phyloP scores from a whole-genome alignment of 2,329 filamentous ascomycete species.

The Paraconiothyrium sp. region DNA sequence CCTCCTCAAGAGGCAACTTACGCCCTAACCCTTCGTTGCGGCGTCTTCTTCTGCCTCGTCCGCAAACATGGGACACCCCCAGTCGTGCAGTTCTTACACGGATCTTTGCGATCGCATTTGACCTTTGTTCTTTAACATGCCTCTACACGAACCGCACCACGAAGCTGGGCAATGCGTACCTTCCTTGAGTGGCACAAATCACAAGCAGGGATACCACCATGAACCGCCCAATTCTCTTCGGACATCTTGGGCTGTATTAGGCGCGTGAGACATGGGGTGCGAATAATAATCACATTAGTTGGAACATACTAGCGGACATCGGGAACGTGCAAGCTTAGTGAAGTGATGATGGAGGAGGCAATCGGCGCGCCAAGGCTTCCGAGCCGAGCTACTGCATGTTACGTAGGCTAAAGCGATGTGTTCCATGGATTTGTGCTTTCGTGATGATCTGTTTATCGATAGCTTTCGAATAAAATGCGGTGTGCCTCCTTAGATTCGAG shows the following conservation, averaged over 20 bases:
- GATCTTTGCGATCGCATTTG: slow-evolving; percentile 47
- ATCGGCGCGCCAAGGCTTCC: slow-evolving; percentile 10
- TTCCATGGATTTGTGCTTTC: background rate
- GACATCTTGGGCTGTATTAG: slow-evolving; percentile 29
- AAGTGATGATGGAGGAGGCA: background rate
- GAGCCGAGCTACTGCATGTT: slow-evolving; percentile 1
- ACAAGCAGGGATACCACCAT: slow-evolving; percentile 43
- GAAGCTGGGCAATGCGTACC: slow-evolving; percentile 18
- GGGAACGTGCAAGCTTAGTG: background rate
- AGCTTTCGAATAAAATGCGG: background rate
- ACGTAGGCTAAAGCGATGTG: background rate
- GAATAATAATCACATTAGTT: background rate
- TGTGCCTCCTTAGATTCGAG: too few relatives aligned
- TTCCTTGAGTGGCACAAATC: slow-evolving; percentile 43
- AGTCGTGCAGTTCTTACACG: slow-evolving; percentile 41
- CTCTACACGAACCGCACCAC: background rate
- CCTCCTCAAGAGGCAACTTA: slow-evolving; percentile 18
- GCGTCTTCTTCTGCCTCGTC: slow-evolving; percentile 39
- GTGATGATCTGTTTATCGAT: background rate
- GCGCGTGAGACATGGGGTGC: background rate
- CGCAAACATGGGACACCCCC: slow-evolving; percentile 42
- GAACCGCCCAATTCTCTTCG: slow-evolving; percentile 43
- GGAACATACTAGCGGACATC: background rate
- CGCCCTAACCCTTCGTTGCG: slow-evolving; percentile 39
- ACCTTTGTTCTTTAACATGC: slow-evolving; percentile 31